A percentile compares a stretch with the other conserved stretches of the same genome.
These are phyloP conservation scores for Fusarium sp. DNA, from an alignment of 2,329 filamentous ascomycete genomes.

Conservation along the genomic window DNA sequence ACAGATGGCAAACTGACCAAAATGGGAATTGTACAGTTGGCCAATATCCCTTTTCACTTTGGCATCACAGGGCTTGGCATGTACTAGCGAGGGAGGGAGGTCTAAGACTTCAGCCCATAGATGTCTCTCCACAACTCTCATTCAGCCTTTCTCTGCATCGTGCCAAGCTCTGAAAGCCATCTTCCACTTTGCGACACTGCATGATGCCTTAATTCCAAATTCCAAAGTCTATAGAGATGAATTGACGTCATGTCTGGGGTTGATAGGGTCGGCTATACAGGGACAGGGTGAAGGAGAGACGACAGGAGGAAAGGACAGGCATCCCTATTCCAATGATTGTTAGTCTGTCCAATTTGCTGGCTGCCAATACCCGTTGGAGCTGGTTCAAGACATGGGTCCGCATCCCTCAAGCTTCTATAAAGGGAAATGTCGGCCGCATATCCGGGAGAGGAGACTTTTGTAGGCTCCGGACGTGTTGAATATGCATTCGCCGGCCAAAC, in stretches of 20 bases:
- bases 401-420: slow-evolving; percentile 18
- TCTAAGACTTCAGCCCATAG: not conserved
- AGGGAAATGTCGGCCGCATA: slow-evolving; percentile 11
- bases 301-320: not conserved
- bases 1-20: not conserved
- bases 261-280: not conserved
- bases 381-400: slow-evolving; percentile 22
- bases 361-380: slow-evolving; percentile 1
- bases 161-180: not conserved
- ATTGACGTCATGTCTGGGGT: slow-evolving; percentile 32
- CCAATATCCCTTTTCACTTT: not conserved
- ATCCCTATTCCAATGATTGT: not conserved
- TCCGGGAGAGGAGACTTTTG: not conserved
- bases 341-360: not conserved
- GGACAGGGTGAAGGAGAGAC: slow-evolving; percentile 1
- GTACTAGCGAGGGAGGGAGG: not conserved
- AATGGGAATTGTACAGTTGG: not conserved
- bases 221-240: not conserved
- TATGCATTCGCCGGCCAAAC: slow-evolving; percentile 8
- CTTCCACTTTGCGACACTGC: not conserved
- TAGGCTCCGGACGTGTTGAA: not conserved
- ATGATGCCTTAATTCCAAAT: not conserved
- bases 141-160: not conserved
- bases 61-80: not conserved
- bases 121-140: not conserved